These are phyloP conservation scores for Flammula alnicola DNA, from an alignment of 1,284 basidiomycete genomes.

Conservation along the genomic window DNA sequence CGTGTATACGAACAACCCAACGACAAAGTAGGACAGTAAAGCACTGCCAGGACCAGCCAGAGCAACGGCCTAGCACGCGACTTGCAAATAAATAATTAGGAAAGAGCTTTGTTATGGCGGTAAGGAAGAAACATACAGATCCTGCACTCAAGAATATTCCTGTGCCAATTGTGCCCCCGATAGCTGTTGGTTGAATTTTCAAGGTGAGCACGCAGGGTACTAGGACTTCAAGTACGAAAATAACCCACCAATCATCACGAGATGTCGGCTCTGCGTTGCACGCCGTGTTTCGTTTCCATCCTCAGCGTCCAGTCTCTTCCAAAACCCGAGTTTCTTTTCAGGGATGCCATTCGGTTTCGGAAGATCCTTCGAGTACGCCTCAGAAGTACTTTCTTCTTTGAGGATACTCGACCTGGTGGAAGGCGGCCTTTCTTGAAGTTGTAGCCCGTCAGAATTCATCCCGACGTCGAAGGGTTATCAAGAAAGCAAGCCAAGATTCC, in stretches of 20 bases:
- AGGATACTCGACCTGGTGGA: background rate
- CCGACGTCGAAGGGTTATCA: too few relatives aligned
- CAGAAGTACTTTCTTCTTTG: background rate
- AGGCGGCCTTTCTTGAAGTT: background rate
- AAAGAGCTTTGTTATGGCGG: background rate
- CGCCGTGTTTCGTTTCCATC: slow-evolving; percentile 29
- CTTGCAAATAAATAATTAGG: background rate
- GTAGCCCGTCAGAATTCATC: too few relatives aligned
- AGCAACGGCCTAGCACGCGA: too few relatives aligned
- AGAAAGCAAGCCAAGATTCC: too few relatives aligned
- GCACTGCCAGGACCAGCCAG: too few relatives aligned
- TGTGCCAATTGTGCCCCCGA: too few relatives aligned
- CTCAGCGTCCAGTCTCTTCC: slow-evolving; percentile 21
- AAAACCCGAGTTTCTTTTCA: slow-evolving; percentile 9
- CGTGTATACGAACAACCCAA: too few relatives aligned
- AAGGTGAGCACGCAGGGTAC: too few relatives aligned
- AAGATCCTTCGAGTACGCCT: slow-evolving; percentile 2
- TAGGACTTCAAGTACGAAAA: background rate
- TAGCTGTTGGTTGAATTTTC: slow-evolving; percentile 6
- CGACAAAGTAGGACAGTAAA: too few relatives aligned
- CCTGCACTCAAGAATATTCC: too few relatives aligned
- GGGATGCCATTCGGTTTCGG: background rate
- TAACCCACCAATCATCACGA: slow-evolving; percentile 38
- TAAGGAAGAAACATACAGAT: slow-evolving; percentile 22
- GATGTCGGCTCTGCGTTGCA: slow-evolving; percentile 35